Base-by-base conservation (phyloP, 768 basidiomycete genomes). In the Xerocomellus amylosporus region DNA sequence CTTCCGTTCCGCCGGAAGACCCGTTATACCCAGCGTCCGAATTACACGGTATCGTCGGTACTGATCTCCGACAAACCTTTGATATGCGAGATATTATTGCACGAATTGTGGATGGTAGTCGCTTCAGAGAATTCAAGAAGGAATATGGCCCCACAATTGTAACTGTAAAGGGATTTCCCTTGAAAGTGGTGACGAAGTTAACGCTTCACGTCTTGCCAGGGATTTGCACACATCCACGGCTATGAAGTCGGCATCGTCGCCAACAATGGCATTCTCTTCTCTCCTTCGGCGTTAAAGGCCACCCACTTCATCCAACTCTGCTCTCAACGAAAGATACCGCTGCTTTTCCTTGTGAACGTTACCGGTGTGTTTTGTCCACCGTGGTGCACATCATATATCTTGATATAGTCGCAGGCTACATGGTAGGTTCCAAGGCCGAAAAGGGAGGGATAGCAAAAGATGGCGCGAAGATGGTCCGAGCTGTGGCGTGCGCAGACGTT, bases 351-450 rank as follows among this genome's bases (percentile, higher is more conserved):
- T 39, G 94, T 96, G 42, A 98, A 98, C 64, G 91, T 97, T n/a
- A 92, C 92, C 3, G 92, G 90, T 78, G 55, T 19, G 72, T 50
- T 45, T 43, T 31, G 4, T 28, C 14, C 36, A 17, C 31, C n/a
- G 15, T 22, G 24, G 22, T 12, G 24, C 30, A 5, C 13, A 4
- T 8, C 10, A 37, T 15, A 8, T 53, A 34, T 36, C 37, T 44
- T 64, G 47, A 67, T 7, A 34, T 15, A 37, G 40, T 24, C 22
- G 40, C 76, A 87, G 79, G 90, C 13, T 98, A 97, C 64, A 98
- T 97, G 94, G 94, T 98, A 4, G 94, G 94, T 6, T 93, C 90
- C 5, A 95, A 94, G 60, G 95, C 95, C 19, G 94, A 98, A 73
- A 83, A 82, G 62, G 93, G 92, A 3, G 94, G 94, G 0, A 98